These are phyloP conservation scores for Astrephomene gubernaculifera DNA, from an alignment of 139 green algal species.

Conservation along the genomic window DNA sequence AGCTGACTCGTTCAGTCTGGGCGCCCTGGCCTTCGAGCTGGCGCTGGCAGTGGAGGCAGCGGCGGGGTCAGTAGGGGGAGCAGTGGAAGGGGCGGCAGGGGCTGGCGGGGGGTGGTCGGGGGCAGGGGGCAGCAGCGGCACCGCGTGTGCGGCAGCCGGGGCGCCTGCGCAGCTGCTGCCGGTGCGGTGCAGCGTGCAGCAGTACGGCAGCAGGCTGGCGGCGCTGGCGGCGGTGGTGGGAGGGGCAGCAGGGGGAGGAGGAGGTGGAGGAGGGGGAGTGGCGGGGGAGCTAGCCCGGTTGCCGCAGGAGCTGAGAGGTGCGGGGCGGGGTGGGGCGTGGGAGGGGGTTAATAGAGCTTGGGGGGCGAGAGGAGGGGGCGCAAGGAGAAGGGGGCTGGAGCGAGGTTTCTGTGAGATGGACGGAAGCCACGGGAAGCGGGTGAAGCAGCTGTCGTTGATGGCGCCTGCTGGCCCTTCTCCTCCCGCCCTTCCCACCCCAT, in stretches of 20 bases:
- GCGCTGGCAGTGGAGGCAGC: neutral
- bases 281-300: neutral
- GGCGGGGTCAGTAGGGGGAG: neutral
- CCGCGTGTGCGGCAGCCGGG: neutral
- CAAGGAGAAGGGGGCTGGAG: too few relatives aligned
- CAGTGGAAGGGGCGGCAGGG: neutral
- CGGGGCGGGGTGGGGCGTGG: neutral
- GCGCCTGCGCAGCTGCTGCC: conserved; percentile 41
- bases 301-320: conserved; percentile 41
- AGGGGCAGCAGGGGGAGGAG: neutral
- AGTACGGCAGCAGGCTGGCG: conserved; percentile 29
- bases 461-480: too few relatives aligned
- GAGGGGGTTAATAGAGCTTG: too few relatives aligned
- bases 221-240: neutral
- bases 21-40: conserved; percentile 72
- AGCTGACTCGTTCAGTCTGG: conserved; percentile 86
- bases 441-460: too few relatives aligned
- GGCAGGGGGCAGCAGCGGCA: neutral
- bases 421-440: too few relatives aligned
- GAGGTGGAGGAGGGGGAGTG: neutral
- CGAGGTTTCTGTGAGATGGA: too few relatives aligned
- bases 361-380: too few relatives aligned
- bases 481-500: too few relatives aligned
- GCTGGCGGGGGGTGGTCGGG: neutral
- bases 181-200: conserved; percentile 34